Evolutionary conservation across 352 stramenopile genomes (phyloP).

Genomic region (Globisporangium cylindrosporum): DNA sequence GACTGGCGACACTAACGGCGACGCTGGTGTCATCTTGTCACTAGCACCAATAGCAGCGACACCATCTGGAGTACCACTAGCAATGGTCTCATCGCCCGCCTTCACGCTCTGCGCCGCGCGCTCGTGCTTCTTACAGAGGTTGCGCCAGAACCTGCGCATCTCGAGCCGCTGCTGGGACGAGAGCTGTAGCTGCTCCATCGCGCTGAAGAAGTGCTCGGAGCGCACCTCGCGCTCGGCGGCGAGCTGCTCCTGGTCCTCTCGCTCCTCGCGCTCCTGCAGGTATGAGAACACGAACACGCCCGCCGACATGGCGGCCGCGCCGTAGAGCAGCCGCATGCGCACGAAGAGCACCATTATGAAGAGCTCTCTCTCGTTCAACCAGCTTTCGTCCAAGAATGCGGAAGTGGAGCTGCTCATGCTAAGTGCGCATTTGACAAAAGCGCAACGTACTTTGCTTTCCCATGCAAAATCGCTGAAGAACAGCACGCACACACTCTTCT

Average conservation of each 20-base stretch:
- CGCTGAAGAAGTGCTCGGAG: conserved; percentile 59
- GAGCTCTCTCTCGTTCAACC: background rate
- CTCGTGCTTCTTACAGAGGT: conserved; percentile 45
- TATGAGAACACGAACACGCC: conserved; percentile 76
- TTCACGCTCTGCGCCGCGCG: background rate
- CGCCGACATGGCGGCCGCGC: conserved; percentile 75
- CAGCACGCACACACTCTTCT: no score
- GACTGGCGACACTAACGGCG: background rate
- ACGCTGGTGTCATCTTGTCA: background rate
- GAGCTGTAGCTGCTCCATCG: conserved; percentile 59
- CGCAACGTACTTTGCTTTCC: background rate
- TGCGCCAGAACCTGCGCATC: conserved; percentile 77
- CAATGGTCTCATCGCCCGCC: background rate
- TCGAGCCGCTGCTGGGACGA: conserved; percentile 60
- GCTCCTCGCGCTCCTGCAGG: conserved; percentile 75
- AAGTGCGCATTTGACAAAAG: background rate
- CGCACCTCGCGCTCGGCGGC: conserved; percentile 50
- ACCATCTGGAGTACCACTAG: background rate
- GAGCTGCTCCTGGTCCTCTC: conserved; percentile 56
- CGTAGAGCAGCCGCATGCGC: conserved; percentile 62
- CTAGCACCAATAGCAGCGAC: background rate
- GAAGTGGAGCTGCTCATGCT: background rate
- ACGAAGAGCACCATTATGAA: conserved; percentile 31
- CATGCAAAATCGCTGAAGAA: no score
- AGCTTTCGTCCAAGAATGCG: background rate